Evolutionary conservation across 202 grass and related monocot genomes (phyloP), one percentile per base, ranked within the genome.

Genomic region (Zizania palustris): DNA sequence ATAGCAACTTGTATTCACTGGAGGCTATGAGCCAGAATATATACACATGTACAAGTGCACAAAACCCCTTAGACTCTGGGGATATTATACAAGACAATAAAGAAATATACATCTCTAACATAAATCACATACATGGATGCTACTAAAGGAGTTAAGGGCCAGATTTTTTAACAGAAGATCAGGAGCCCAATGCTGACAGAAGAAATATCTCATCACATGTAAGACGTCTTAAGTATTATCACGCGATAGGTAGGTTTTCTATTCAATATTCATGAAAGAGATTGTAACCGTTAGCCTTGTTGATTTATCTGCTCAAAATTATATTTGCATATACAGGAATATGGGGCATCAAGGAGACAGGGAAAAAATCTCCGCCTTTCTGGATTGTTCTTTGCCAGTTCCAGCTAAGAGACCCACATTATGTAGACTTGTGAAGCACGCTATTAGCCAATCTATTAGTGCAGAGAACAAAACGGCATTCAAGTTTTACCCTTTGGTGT

Each of bases 381-480:
- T 63, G 39, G 37, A 77, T 46, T 69, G 16, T 51, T 40, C 22
- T 62, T 14, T 18, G n/a, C 44, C 14, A 5, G 8, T 69, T 51
- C 22, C 63, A 87, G 53, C 21, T 67, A 42, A 74, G 4, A 79
- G 45, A 33, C 13, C 73, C 54, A 49, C 65, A 5, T 54, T 57
- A 81, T 55, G 57, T 40, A 37, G 37, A 50, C 48, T 50, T 50
- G 13, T 50, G 48, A 13, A 46, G 9, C 12, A 46, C 11, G 7
- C 11, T 3, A 85, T 14, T 74, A 75, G 74, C 48, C 33, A 75
- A 60, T 43, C 28, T 76, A 63, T 15, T 57, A 63, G 2, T 50
- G 11, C 53, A 74, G 80, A 78, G 45, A 74, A 79, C 28, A 77
- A 69, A 82, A 8, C 18, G 28, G 63, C 0, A 63, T 45, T 69